Percentiles rank a stretch among this genome's conserved stretches.
Conservation (phyloP, 2,329 filamentous ascomycete species). For the Cephalotrichum gorgonifer region DNA sequence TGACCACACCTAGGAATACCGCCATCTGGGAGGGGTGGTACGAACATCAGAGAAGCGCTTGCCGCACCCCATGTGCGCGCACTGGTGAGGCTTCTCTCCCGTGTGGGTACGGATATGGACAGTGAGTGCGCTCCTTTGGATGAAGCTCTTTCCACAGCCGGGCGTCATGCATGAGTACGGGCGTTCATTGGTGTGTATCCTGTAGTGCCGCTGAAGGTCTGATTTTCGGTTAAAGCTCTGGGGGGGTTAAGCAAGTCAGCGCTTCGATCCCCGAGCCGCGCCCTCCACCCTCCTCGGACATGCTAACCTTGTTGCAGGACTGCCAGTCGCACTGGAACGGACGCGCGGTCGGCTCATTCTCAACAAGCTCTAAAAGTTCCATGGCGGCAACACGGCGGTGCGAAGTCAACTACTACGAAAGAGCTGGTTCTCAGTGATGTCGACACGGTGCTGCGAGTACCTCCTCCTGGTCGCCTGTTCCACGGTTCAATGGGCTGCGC, state of each 20-base stretch:
- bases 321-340: constrained; percentile 57
- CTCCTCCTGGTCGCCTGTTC: neutral
- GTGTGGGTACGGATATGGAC: constrained; percentile 63
- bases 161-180: constrained; percentile 52
- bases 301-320: constrained; percentile 47
- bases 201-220: constrained; percentile 58
- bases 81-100: constrained; percentile 62
- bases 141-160: constrained; percentile 60
- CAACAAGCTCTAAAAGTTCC: constrained; percentile 56
- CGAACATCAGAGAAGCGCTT: constrained; percentile 62
- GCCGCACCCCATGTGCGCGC: constrained; percentile 53
- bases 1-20: neutral
- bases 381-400: constrained; percentile 24
- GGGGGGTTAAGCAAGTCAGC: neutral
- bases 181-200: constrained; percentile 62
- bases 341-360: constrained; percentile 51
- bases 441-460: neutral
- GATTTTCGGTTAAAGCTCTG: constrained; percentile 66
- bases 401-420: too few species aligned
- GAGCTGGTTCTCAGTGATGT: neutral
- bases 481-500: neutral
- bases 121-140: constrained; percentile 58
- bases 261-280: neutral
- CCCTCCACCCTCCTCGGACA: neutral
- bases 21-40: constrained; percentile 9